Evolutionary conservation across 257 asterid genomes (phyloP), one percentile per base, ranked within the genome.

Genomic region (Rehmannia glutinosa): DNA sequence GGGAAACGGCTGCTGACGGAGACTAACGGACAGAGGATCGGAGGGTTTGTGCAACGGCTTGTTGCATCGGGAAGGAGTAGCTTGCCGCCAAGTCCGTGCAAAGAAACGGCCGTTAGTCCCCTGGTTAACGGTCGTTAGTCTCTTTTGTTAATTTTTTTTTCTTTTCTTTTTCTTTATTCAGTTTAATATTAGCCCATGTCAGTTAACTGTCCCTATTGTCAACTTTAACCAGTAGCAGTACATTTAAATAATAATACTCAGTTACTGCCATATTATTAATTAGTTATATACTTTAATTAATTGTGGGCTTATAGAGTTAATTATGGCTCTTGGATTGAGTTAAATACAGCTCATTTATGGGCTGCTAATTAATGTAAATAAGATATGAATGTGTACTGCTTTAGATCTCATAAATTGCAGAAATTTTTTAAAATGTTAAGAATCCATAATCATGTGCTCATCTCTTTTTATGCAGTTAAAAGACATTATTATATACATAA

Each of bases 11-110:
- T 91, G 36, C 47, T 91, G 70, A 83, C 90, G 90, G 98, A 86
- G 87, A 91, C 86, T 38, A 91, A 91, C 85, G 92, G 90, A 7
- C 80, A 81, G 70, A 85, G 94, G 69, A 81, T 91, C 61, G 84
- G 74, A 23, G 81, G 75, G 53, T 81, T 91, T 4, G 96, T 82
- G 84, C 98, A 86, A 72, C 90, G 95, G 23, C 94, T 91, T 1
- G 95, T 88, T 70, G 94, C 82, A 10, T 28, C 88, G 43, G 92
- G 96, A 4, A 82, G 77, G 84, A 86, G 76, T 73, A 87, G 98
- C 66, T 75, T 78, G 79, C 99, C 99, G 45, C 94, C 99, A 25
- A 93, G 99, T 67, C 99, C 99, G 64, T 82, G 96, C 92, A 90
- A 93, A 69, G 96, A 90, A 66, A 73, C 83, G 33, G 85, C 84